Evolutionary conservation across 169 alveolate genomes (phyloP), one percentile per base, ranked within the genome.

Genomic region (Plasmodium vivax): DNA sequence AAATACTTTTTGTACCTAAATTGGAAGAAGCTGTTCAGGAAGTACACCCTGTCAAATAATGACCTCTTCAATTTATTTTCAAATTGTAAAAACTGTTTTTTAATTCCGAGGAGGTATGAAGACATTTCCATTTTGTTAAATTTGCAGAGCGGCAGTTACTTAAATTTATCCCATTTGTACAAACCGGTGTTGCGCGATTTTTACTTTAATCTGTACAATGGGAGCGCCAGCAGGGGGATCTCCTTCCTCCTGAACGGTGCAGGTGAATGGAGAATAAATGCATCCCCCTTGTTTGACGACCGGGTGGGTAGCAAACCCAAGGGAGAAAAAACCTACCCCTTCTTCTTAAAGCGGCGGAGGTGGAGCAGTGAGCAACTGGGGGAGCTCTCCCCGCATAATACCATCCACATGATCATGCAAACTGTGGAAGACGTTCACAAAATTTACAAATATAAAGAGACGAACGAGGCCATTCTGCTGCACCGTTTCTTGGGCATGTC

Each of bases 31-130:
- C 62, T 90, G 34, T 90, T 90, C 82, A 80, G 56, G 19, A 79
- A 90, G 41, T 90, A 90, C 36, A 90, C 94, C 16, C 71, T 90
- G 10, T 90, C 94, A 45, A 90, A 90, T 36, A 90, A 90, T 45
- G 80, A 90, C 32, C 19, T 90, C 23, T 38, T 80, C 32, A 90
- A 90, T 68, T 90, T 90, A 32, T 56, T 82, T n/a, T 47, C 54
- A 80, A 90, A 90, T 58, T 36, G 91, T 19, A 80, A 19, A 16
- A 90, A 90, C 34, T 62, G 62, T 34, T 90, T 90, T 90, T 80
- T 90, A 90, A 90, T 90, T 38, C 94, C 91, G n/a, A 58, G 47
- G 82, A 90, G 56, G 41, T 90, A 90, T 80, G 94, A 90, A 90
- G 94, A 90, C 54, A 58, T 80, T 23, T 80, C 81, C 34, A 80